Base-by-base conservation (phyloP, 306 rosid species). In the Elaeagnus macrophylla region DNA sequence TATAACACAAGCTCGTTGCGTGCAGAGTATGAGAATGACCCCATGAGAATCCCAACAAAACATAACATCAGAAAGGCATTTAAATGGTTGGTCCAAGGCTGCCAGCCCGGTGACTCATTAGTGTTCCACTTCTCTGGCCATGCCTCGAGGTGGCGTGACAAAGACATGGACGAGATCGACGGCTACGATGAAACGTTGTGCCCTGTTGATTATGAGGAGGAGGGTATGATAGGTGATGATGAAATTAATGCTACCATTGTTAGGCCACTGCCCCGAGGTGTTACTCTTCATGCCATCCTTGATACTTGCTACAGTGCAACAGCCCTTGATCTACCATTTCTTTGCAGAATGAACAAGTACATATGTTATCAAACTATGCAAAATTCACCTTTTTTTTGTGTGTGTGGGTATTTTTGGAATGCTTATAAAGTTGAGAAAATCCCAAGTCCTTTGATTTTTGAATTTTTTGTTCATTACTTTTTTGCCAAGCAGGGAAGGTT, bases 291-390 rank as follows among this genome's bases (percentile, higher is more conserved):
- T 57, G 87, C 93, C 57, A 55, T 78, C 16, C 8, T 80, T 5
- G 93, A 83, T 54, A 73, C 93, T 1, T 75, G 87, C 66, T 64
- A 75, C 36, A 80, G 84, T 54, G 93, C 87, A 5, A 83, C 84
- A 1, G 19, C 75, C 37, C 93, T 83, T 65, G 87, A 77, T 59
- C 56, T 80, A 17, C 82, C 80, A 15, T 79, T 72, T 11, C 52
- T 83, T 58, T 83, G 80, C 67, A 72, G 75, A 47, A 72, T 80
- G 61, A 72, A 75, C 74, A 55, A 77, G 89, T 82, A 10, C 50
- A 64, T 25, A 2, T 25, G 0, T 25, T 25, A 25, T 25, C 32
- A 25, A 25, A 25, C 32, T 25, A 25, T 25, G 32, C 32, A 3
- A 25, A 25, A 25, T 25, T 25, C 32, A 25, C 32, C 2, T 25